Conservation (phyloP, 306 rosid genomes). For the Datisca glomerata region DNA sequence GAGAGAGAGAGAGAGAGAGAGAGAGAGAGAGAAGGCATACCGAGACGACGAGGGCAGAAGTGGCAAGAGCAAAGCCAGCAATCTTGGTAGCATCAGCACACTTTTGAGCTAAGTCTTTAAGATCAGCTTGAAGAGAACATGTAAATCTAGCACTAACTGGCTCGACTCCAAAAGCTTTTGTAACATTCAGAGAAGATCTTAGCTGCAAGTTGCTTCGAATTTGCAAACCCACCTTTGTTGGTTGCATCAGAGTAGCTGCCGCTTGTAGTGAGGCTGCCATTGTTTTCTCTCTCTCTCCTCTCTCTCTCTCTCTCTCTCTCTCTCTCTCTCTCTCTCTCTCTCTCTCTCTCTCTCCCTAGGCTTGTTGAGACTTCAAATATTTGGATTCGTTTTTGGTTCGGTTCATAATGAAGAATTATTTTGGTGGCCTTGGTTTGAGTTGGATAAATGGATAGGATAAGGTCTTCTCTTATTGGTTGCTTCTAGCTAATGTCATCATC, state of each 20-base stretch:
- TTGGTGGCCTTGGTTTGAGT: constrained; percentile 34
- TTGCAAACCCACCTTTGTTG: constrained; percentile 36
- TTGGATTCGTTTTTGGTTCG: constrained; percentile 18
- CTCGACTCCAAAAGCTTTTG: constrained; percentile 40
- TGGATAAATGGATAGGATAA: constrained; percentile 77
- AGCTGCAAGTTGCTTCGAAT: constrained; percentile 27
- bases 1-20: neutral
- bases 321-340: neutral
- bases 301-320: constrained; percentile 1
- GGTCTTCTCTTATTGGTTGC: constrained; percentile 60
- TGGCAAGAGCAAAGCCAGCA: constrained; percentile 94
- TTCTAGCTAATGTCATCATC: constrained; percentile 23
- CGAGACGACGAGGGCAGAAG: constrained; percentile 95
- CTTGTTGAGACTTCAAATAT: neutral
- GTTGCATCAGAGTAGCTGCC: constrained; percentile 85
- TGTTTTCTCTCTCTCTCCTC: constrained; percentile 1
- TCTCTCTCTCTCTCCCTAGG: constrained; percentile 1
- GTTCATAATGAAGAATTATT: neutral
- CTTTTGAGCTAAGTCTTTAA: constrained; percentile 60
- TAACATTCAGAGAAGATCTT: constrained; percentile 37
- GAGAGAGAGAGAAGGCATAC: constrained; percentile 24
- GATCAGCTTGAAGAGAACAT: constrained; percentile 43
- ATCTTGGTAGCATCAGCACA: constrained; percentile 71
- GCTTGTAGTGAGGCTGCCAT: constrained; percentile 96
- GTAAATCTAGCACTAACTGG: constrained; percentile 25